A percentile compares a stretch with the other conserved stretches of the same genome.
Evolutionary conservation across 768 basidiomycete genomes (phyloP).

Genomic region (Boletus sp.): DNA sequence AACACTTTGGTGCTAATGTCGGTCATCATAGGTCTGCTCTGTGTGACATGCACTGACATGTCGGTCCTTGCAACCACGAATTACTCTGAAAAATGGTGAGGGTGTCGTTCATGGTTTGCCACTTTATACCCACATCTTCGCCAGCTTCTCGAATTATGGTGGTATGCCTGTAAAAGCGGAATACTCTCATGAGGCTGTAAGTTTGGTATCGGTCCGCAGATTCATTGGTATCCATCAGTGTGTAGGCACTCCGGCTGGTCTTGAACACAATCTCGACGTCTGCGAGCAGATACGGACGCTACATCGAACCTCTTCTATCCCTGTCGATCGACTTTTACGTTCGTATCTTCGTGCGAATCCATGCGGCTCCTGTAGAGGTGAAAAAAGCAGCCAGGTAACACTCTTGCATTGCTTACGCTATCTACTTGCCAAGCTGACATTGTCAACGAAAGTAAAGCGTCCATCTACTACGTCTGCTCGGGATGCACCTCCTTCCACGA

Average conservation of each 20-base stretch:
- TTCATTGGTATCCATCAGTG: conserved; percentile 1
- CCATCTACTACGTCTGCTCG: conserved; percentile 80
- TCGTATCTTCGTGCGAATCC: conserved; percentile 82
- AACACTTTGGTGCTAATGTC: neutral
- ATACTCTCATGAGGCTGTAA: conserved; percentile 90
- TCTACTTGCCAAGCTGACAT: conserved; percentile 2
- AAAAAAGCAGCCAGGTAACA: conserved; percentile 79
- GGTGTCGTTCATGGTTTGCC: neutral
- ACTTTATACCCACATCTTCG: neutral
- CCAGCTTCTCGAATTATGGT: conserved; percentile 92
- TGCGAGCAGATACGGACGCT: conserved; percentile 89
- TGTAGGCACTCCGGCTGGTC: conserved; percentile 86
- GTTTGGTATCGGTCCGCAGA: conserved; percentile 23
- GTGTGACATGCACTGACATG: conserved; percentile 95
- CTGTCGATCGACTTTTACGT: conserved; percentile 98
- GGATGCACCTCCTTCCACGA: conserved; percentile 80
- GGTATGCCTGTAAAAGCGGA: conserved; percentile 89
- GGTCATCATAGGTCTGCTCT: conserved; percentile 62
- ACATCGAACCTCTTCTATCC: conserved; percentile 84
- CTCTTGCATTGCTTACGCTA: neutral
- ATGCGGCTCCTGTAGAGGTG: conserved; percentile 73
- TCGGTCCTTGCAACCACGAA: conserved; percentile 91
- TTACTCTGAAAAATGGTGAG: conserved; percentile 94
- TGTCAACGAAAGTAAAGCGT: conserved; percentile 64
- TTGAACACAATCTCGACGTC: conserved; percentile 82